These are phyloP conservation scores for Powellomyces hirtus DNA, from an alignment of 192 early-diverging fungal species.

Conservation along the genomic window DNA sequence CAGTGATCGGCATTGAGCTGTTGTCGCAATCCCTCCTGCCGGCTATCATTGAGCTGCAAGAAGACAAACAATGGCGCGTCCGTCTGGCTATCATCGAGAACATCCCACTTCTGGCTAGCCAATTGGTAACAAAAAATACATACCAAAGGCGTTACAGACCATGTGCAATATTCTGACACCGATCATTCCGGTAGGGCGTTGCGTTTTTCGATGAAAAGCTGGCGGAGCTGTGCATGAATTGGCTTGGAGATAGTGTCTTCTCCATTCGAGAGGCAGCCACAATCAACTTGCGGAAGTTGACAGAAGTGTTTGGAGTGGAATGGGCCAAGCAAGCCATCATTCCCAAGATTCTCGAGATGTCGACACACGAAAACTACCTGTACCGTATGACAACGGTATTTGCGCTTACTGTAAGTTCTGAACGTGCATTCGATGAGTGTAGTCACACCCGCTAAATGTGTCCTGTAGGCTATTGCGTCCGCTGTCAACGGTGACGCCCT, in stretches of 20 bases:
- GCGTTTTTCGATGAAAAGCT: conserved; percentile 98
- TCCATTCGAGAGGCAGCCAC: conserved; percentile 98
- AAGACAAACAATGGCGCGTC: conserved; percentile 99
- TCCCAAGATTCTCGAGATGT: conserved; percentile 89
- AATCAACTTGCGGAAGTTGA: conserved; percentile 88
- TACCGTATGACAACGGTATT: conserved; percentile 98
- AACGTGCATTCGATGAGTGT: background rate
- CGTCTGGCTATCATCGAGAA: conserved; percentile 99
- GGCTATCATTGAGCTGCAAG: conserved; percentile 97
- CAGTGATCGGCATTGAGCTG: conserved; percentile 90
- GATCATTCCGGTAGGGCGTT: conserved; percentile 59
- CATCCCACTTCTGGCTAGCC: conserved; percentile 93
- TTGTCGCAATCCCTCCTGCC: conserved; percentile 95
- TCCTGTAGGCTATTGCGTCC: conserved; percentile 76
- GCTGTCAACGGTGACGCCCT: conserved; percentile 85
- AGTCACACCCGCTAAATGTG: background rate
- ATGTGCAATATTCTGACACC: background rate
- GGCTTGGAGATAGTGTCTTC: conserved; percentile 95
- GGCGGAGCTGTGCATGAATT: conserved; percentile 92
- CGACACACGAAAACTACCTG: conserved; percentile 90
- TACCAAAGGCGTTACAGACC: too few relatives aligned
- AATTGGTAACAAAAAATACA: conserved; percentile 68
- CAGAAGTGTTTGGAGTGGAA: conserved; percentile 97
- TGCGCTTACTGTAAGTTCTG: conserved; percentile 84
- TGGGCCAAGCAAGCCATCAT: conserved; percentile 96